Evolutionary conservation across 805 yeast genomes (phyloP).

Genomic region (Saccharomycopsis fermentans): DNA sequence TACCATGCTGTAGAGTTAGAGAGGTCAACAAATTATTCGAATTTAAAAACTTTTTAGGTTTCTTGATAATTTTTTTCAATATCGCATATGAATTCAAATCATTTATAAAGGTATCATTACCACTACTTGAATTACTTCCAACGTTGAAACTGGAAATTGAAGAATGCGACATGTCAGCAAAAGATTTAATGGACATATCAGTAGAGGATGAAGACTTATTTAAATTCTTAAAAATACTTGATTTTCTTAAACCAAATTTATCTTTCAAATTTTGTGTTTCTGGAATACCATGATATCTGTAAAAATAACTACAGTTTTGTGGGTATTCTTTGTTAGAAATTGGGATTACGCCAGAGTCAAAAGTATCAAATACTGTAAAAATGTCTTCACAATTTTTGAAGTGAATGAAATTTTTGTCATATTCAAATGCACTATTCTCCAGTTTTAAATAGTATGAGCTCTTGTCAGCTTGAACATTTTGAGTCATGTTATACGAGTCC

Average conservation of each 20-base stretch:
- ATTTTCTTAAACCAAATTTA: slow-evolving; percentile 4
- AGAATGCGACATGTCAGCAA: neutral
- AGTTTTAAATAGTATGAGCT: neutral
- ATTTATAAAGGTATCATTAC: neutral
- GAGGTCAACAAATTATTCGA: slow-evolving; percentile 7
- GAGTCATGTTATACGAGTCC: neutral
- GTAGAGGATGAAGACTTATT: neutral
- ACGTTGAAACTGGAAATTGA: neutral
- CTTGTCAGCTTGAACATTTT: slow-evolving; percentile 7
- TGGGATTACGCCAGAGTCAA: slow-evolving; percentile 16
- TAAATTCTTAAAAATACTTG: slow-evolving; percentile 8
- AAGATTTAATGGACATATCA: neutral
- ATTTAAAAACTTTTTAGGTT: slow-evolving; percentile 7
- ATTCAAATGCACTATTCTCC: neutral
- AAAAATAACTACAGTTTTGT: slow-evolving; percentile 12
- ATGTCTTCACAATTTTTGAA: slow-evolving; percentile 5
- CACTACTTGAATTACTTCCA: neutral
- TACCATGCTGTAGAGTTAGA: slow-evolving; percentile 16
- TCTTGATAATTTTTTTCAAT: slow-evolving; percentile 8
- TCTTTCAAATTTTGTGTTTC: slow-evolving; percentile 7
- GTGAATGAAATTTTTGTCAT: slow-evolving; percentile 7
- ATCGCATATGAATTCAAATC: slow-evolving; percentile 12
- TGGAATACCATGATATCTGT: slow-evolving; percentile 12
- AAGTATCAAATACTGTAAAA: slow-evolving; percentile 11
- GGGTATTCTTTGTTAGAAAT: slow-evolving; percentile 5